Conservation (phyloP, 129 eudicot genomes). For the Helichrysum umbraculigerum region DNA sequence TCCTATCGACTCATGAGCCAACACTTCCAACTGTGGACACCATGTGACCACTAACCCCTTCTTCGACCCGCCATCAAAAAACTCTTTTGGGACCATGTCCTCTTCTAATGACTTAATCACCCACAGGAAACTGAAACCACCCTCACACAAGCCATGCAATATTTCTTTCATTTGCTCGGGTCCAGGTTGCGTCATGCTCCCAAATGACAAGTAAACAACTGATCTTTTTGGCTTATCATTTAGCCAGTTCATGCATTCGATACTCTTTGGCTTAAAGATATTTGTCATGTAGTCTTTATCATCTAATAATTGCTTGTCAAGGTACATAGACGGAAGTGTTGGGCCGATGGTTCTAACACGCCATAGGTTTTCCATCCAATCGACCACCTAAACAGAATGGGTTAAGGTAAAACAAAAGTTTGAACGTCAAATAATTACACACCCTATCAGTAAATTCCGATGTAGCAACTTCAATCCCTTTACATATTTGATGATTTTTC, state of each 20-base stretch:
- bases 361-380: slow-evolving; percentile 39
- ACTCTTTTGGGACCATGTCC: slow-evolving; percentile 13
- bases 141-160: slow-evolving; percentile 11
- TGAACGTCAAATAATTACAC: not conserved
- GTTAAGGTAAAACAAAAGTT: slow-evolving; percentile 3
- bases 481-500: not conserved
- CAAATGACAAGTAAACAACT: slow-evolving; percentile 39
- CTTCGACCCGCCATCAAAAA: not conserved
- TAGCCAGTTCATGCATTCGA: slow-evolving; percentile 41
- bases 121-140: slow-evolving; percentile 35
- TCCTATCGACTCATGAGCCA: slow-evolving; percentile 39
- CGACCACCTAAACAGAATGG: slow-evolving; percentile 22
- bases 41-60: slow-evolving; percentile 39
- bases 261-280: slow-evolving; percentile 20
- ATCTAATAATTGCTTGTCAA: slow-evolving; percentile 33
- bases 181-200: slow-evolving; percentile 28
- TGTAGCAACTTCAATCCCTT: not conserved
- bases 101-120: slow-evolving; percentile 33
- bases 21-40: slow-evolving; percentile 45
- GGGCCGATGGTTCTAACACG: slow-evolving; percentile 42
- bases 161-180: slow-evolving; percentile 42
- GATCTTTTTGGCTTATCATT: slow-evolving; percentile 31
- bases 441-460: not conserved
- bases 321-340: slow-evolving; percentile 38
- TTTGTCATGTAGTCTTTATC: slow-evolving; percentile 31